Evolutionary conservation across 1,284 basidiomycete genomes (phyloP), one percentile per base, ranked within the genome.

Genomic region (Trametes polyzona): DNA sequence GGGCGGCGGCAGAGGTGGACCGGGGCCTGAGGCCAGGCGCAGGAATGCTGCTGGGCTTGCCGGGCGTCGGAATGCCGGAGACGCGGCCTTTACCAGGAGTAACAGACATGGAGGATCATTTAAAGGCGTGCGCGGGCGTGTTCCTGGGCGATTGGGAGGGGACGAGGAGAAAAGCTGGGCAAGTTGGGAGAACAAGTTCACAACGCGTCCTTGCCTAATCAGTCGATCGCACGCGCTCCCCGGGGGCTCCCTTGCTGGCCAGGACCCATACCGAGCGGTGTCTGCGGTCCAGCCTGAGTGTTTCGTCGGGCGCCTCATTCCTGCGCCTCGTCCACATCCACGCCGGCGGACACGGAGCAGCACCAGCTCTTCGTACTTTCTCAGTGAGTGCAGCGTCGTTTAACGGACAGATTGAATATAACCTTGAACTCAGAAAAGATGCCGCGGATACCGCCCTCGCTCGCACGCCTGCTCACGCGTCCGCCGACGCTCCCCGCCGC

Each of bases 11-110:
- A 43, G 88, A 89, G 11, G 82, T 73, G n/a, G 89, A 85, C 58
- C 88, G 82, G 42, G 83, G 80, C 61, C 89, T 78, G 42, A 59
- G 40, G 33, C 86, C 85, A 24, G 89, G 88, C 0, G 88, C 88
- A 0, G 88, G 88, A 43, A 92, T 87, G 9, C 79, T 78, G 52
- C 74, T 81, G 56, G 73, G 57, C 67, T 79, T 82, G 50, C 82
- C 82, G 51, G 85, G 84, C 17, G 82, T 81, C 52, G 86, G 85
- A 32, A 87, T 84, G 40, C 75, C 81, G 19, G 85, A 84, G 61
- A 72, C 71, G 52, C 83, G 78, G 63, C 75, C 68, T 71, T 79
- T 86, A 60, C 76, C 82, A 59, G 84, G 81, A 19, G 82, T 83
- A 23, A 67, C 72, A 47, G 72, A 69, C 77, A 76, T 80, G 56